Percentiles rank a stretch among this genome's conserved stretches.
phyloP scores from a whole-genome alignment of 257 asterid genomes.

The Ligustrum vulgare region DNA sequence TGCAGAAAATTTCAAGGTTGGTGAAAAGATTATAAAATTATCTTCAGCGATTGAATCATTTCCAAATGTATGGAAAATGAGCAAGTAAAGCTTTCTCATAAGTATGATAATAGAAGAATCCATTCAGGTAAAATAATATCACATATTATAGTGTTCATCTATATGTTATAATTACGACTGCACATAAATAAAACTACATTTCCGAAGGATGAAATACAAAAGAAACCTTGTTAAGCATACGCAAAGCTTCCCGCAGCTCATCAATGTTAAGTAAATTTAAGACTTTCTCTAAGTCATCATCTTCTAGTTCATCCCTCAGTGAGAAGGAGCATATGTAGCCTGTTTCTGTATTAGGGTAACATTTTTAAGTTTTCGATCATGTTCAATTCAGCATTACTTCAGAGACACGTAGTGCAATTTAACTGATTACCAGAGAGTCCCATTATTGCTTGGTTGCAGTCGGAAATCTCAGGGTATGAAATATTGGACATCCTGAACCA shows the following conservation, averaged over 20 bases:
- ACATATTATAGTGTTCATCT: not conserved
- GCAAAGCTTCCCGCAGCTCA: slow-evolving; percentile 71
- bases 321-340: slow-evolving; percentile 61
- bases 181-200: slow-evolving; percentile 4
- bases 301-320: slow-evolving; percentile 44
- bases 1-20: not conserved
- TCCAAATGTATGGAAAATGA: not conserved
- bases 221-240: slow-evolving; percentile 60
- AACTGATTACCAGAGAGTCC: slow-evolving; percentile 62
- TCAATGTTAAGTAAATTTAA: slow-evolving; percentile 59
- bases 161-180: slow-evolving; percentile 10
- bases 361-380: slow-evolving; percentile 16
- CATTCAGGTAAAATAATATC: not conserved
- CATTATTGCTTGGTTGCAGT: slow-evolving; percentile 61
- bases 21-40: slow-evolving; percentile 5
- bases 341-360: slow-evolving; percentile 44
- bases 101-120: slow-evolving; percentile 4
- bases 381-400: slow-evolving; percentile 8
- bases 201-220: slow-evolving; percentile 1
- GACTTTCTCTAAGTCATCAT: slow-evolving; percentile 52
- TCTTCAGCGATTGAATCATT: slow-evolving; percentile 20
- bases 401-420: slow-evolving; percentile 13
- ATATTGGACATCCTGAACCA: slow-evolving; percentile 85
- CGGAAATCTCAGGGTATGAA: slow-evolving; percentile 74
- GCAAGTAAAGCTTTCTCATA: slow-evolving; percentile 7